Evolutionary conservation across 352 stramenopile genomes (phyloP).

Genomic region (Phytophthora sp.): DNA sequence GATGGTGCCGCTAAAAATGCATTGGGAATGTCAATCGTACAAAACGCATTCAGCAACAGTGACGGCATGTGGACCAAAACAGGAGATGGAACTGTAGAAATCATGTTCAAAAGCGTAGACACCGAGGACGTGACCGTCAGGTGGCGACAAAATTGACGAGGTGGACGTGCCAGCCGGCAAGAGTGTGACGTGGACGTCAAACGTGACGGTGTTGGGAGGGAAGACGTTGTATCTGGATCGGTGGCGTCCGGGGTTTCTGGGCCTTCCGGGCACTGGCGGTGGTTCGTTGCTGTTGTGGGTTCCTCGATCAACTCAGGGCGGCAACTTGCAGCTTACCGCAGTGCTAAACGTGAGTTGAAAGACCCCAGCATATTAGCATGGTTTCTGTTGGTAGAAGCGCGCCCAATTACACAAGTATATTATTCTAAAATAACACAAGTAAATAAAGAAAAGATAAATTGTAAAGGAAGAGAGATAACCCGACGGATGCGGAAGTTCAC

Average conservation of each 20-base stretch:
- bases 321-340: conserved; percentile 18
- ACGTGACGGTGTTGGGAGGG: conserved; percentile 23
- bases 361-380: too few relatives aligned
- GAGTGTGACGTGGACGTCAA: conserved; percentile 28
- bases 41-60: conserved; percentile 41
- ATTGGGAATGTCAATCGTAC: conserved; percentile 37
- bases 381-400: too few relatives aligned
- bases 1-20: conserved; percentile 36
- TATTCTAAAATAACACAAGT: too few relatives aligned
- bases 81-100: conserved; percentile 22
- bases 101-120: conserved; percentile 33
- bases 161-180: conserved; percentile 29
- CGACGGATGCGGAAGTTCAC: background rate
- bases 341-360: conserved; percentile 24
- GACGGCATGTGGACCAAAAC: conserved; percentile 26
- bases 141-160: conserved; percentile 27
- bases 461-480: background rate
- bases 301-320: conserved; percentile 14
- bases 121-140: conserved; percentile 34
- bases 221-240: conserved; percentile 47
- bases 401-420: too few relatives aligned
- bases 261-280: conserved; percentile 29
- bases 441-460: background rate
- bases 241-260: conserved; percentile 36
- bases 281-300: conserved; percentile 41